Base-by-base conservation (phyloP, 306 rosid species). In the Cyamopsis tetragonoloba region DNA sequence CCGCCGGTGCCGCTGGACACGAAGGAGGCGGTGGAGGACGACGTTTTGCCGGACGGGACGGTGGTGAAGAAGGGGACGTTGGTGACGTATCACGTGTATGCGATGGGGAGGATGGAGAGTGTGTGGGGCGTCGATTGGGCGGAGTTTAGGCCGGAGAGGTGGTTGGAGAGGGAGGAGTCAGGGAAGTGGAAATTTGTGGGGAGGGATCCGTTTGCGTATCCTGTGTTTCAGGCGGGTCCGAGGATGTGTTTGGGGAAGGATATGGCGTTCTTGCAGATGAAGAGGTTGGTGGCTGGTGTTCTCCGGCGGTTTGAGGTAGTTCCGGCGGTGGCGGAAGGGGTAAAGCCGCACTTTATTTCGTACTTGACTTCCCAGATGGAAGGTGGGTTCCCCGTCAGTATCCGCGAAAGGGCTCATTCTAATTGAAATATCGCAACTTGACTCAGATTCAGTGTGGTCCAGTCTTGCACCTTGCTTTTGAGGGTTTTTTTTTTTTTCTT, bases 211-310 rank as follows among this genome's bases (percentile, higher is more conserved):
- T 91, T 27, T 38, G 54, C 57, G 1, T 84, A 86, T 26, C 86
- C 85, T 0, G 96, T 91, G 28, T 91, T 91, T 70, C 95, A 91
- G 34, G 96, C 90, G 0, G 96, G 98, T 14, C 98, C 98, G 0
- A 79, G 96, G 74, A 76, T 87, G 9, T 92, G 96, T 57, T 57
- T 89, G 75, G 92, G 96, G 23, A 89, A 83, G 53, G 98, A 89
- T 38, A 91, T 91, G 98, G 98, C 96, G 2, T 91, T 88, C 58
- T 7, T 91, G 81, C 96, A 91, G 47, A 91, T 91, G 96, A 84
- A 88, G 73, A 83, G 84, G 39, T 70, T 91, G 28, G 88, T 81
- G 31, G 80, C 83, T 1, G 91, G 79, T 0, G 68, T 91, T 51
- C 15, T 91, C 1, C 63, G 75, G 60, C 15, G 66, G 46, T 91